These are phyloP conservation scores for Cladochytrium replicatum DNA, from an alignment of 192 early-diverging fungal genomes.

Conservation along the genomic window DNA sequence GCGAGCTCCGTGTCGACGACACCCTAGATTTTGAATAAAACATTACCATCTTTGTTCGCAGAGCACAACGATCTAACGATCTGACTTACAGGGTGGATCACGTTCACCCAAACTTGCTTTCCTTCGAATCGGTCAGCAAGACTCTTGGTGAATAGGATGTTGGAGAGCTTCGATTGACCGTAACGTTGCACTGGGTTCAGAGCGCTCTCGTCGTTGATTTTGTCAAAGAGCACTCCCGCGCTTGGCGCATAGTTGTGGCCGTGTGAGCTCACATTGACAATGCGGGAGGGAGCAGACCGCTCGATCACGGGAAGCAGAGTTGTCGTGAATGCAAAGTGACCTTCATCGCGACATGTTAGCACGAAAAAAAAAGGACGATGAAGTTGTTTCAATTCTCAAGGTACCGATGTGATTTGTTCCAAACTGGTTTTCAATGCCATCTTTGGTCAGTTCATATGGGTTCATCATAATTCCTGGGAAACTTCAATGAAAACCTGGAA, in stretches of 20 bases:
- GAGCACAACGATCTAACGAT: no score
- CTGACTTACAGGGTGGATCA: slow-evolving; percentile 44
- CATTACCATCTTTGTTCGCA: no score
- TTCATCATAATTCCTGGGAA: slow-evolving; percentile 46
- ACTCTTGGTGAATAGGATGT: slow-evolving; percentile 33
- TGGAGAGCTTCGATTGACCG: slow-evolving; percentile 38
- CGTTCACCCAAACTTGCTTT: slow-evolving; percentile 26
- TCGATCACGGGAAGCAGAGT: slow-evolving; percentile 18
- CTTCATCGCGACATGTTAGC: no score
- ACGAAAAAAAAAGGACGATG: no score
- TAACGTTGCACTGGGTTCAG: slow-evolving; percentile 12
- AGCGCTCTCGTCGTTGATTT: slow-evolving; percentile 11
- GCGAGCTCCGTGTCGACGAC: background rate
- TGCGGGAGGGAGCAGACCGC: slow-evolving; percentile 10
- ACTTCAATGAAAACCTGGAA: no score
- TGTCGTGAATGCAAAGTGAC: slow-evolving; percentile 27
- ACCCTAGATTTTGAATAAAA: no score
- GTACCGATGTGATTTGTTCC: slow-evolving; percentile 56
- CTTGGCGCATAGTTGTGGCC: slow-evolving; percentile 9
- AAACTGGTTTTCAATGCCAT: slow-evolving; percentile 60
- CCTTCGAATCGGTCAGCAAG: background rate
- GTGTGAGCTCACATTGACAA: slow-evolving; percentile 24
- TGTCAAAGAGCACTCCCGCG: slow-evolving; percentile 14
- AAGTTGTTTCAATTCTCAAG: no score
- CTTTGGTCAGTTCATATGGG: slow-evolving; percentile 37